These are phyloP conservation scores for barrel medic (Medicago truncatula) DNA, from an alignment of 306 rosid species.

Conservation along the genomic window DNA sequence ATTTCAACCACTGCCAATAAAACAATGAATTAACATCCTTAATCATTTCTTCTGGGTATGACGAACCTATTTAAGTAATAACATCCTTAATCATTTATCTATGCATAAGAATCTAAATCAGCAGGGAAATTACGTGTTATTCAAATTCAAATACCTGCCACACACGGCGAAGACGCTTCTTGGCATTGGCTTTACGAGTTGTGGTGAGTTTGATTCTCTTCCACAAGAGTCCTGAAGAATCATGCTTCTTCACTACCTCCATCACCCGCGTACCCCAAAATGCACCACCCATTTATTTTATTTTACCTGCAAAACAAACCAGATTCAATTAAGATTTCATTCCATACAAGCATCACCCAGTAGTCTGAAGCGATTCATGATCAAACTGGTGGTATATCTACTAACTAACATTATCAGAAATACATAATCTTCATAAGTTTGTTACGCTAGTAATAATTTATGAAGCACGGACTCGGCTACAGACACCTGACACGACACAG, in stretches of 20 bases:
- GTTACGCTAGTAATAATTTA: background rate
- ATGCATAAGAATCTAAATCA: background rate
- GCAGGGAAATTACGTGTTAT: background rate
- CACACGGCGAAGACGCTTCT: conserved; percentile 90
- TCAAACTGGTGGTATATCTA: background rate
- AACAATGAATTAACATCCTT: too few species aligned
- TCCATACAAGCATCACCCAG: background rate
- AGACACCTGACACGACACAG: too few species aligned
- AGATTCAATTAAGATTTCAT: conserved; percentile 23
- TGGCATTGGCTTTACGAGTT: conserved; percentile 94
- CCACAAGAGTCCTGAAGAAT: conserved; percentile 91
- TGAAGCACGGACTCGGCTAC: too few species aligned
- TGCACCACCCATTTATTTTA: conserved; percentile 54
- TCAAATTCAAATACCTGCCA: conserved; percentile 89
- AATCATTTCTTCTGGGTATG: background rate
- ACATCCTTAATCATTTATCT: too few species aligned
- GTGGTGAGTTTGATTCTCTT: conserved; percentile 91
- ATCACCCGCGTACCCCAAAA: conserved; percentile 85
- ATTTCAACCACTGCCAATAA: too few species aligned
- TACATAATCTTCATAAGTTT: background rate
- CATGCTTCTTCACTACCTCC: conserved; percentile 97
- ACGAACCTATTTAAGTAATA: background rate
- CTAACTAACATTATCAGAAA: background rate
- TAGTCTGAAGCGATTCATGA: background rate
- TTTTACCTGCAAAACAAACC: background rate